Conservation (phyloP, 1,284 basidiomycete species). For the Boletellus sp. region DNA sequence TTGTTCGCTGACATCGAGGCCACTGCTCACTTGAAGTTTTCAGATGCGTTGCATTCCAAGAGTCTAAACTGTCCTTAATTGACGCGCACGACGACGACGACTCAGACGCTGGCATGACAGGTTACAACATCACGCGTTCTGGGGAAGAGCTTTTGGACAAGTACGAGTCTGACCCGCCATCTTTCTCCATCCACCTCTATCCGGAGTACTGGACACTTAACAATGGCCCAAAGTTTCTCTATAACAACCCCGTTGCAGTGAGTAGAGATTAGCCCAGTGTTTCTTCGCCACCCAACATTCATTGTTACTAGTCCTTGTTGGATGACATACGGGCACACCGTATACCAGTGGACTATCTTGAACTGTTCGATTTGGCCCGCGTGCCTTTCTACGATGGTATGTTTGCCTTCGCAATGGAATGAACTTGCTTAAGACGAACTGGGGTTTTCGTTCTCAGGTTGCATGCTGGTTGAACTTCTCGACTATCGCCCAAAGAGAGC, state of each 20-base stretch:
- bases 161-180: slow-evolving; percentile 55
- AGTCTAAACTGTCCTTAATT: not conserved
- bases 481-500: slow-evolving; percentile 62
- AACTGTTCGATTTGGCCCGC: slow-evolving; percentile 64
- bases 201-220: slow-evolving; percentile 77
- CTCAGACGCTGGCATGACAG: slow-evolving; percentile 44
- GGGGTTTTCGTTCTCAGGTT: slow-evolving; percentile 45
- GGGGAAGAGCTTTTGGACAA: slow-evolving; percentile 55
- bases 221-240: slow-evolving; percentile 71
- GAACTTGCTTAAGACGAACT: not conserved
- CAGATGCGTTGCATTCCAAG: not conserved
- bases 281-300: slow-evolving; percentile 6
- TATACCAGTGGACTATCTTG: slow-evolving; percentile 78
- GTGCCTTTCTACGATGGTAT: slow-evolving; percentile 78
- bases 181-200: slow-evolving; percentile 72
- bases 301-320: slow-evolving; percentile 53
- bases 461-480: slow-evolving; percentile 74
- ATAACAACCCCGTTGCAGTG: slow-evolving; percentile 74
- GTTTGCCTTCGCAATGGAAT: slow-evolving; percentile 3
- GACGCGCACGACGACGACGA: slow-evolving; percentile 10
- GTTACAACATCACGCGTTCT: slow-evolving; percentile 69
- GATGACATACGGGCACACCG: slow-evolving; percentile 76
- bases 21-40: not conserved
- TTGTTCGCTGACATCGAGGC: slow-evolving; percentile 1
- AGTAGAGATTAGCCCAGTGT: slow-evolving; percentile 14